Base-by-base conservation (phyloP, 179 eudicot species). In the Silene coronaria region DNA sequence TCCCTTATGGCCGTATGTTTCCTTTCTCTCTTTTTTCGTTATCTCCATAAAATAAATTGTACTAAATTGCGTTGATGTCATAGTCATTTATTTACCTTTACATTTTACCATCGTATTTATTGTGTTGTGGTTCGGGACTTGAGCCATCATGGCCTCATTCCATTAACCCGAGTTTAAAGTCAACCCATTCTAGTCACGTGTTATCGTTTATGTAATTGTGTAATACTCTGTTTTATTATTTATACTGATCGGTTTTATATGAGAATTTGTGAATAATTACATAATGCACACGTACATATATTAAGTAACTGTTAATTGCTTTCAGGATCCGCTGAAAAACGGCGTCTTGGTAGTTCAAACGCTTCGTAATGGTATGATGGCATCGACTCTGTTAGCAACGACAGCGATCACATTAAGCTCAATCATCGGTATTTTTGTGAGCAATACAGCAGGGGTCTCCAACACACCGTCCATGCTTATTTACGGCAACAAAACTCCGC, bases 281-380 rank as follows among this genome's bases (percentile, higher is more conserved):
- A 32, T n/a, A n/a, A n/a, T n/a, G n/a, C n/a, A n/a, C n/a, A n/a
- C n/a, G n/a, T n/a, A n/a, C n/a, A n/a, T n/a, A n/a, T n/a, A n/a
- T n/a, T 28, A 28, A 28, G 32, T 28, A 1, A 28, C n/a, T 66
- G 16, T 38, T 79, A 17, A 8, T 46, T 74, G 57, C 68, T 46
- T 67, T 17, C 86, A 91, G 94, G 97, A 91, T 78, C 91, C 97
- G 0, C 75, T 88, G 1, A 92, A 92, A 83, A 87, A 92, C 51
- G 97, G 97, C 9, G 87, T 88, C 14, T 74, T 92, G 77, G 84
- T 85, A 23, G 91, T 92, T 57, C 96, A 92, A 85, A 84, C 97
- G 13, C 63, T 92, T 42, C 89, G 97, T 32, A 92, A 92, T 86
- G 89, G 87, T 82, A 84, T 92, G 68, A 92, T 90, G 97, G 97